A percentile compares a stretch with the other conserved stretches of the same genome.
Evolutionary conservation across 192 early-diverging fungal species (phyloP).

Genomic region (Linnemannia elongata): DNA sequence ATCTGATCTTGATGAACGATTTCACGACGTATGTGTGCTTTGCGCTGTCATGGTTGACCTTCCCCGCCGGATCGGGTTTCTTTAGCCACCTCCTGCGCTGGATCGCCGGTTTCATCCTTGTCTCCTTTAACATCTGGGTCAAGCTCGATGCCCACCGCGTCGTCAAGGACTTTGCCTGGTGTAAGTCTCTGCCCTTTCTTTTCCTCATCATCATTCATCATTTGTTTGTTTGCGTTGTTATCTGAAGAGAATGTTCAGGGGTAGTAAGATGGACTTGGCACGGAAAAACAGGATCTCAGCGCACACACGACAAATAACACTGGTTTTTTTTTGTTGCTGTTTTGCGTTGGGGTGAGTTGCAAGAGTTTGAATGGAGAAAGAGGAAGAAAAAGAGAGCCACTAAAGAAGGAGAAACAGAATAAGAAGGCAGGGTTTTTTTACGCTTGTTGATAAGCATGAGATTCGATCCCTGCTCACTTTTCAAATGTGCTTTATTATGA

Average conservation of each 20-base stretch:
- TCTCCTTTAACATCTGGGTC: constrained; percentile 96
- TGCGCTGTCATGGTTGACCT: constrained; percentile 83
- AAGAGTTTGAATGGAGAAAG: not conserved
- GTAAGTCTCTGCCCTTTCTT: constrained; percentile 64
- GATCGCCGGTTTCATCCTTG: constrained; percentile 81
- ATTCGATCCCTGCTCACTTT: not conserved
- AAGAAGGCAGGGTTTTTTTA: not conserved
- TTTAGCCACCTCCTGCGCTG: constrained; percentile 81
- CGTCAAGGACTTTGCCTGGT: constrained; percentile 98
- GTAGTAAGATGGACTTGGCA: not conserved
- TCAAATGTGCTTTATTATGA: not conserved
- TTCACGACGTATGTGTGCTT: constrained; percentile 88
- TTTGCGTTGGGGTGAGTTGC: not conserved
- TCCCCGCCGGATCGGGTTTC: constrained; percentile 73
- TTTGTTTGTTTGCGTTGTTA: not conserved
- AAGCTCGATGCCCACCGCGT: constrained; percentile 95
- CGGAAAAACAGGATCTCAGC: not conserved
- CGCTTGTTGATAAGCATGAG: not conserved
- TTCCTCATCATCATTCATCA: too few species aligned
- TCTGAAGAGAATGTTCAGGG: not conserved
- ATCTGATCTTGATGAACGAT: constrained; percentile 95
- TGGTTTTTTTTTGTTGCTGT: not conserved
- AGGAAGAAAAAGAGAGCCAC: not conserved
- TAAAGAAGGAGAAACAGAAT: not conserved
- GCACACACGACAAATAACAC: not conserved